Percentiles rank a stretch among this genome's conserved stretches.
phyloP scores from a whole-genome alignment of 345 rosid genomes.

The Acer campestre region DNA sequence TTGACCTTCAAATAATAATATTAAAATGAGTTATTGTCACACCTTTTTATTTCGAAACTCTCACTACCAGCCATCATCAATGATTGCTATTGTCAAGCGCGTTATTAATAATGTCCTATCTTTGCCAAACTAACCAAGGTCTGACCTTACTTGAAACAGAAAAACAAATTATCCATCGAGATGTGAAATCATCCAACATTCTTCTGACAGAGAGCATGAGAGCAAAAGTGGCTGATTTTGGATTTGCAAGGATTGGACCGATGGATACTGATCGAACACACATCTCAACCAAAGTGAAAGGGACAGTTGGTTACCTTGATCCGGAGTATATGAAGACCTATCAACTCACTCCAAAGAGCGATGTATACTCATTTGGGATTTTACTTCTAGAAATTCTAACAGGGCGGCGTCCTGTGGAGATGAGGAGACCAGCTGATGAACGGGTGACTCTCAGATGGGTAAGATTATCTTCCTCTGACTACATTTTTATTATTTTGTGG shows the following conservation, averaged over 20 bases:
- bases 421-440: conserved; percentile 56
- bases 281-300: conserved; percentile 86
- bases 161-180: conserved; percentile 93
- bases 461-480: conserved; percentile 31
- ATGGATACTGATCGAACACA: conserved; percentile 68
- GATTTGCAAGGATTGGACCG: conserved; percentile 85
- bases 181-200: conserved; percentile 92
- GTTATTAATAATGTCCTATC: background rate
- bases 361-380: conserved; percentile 90
- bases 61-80: too few relatives aligned
- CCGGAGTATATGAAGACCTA: conserved; percentile 96
- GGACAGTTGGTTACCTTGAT: conserved; percentile 95
- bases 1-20: too few relatives aligned
- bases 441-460: conserved; percentile 93
- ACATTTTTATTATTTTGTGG: conserved; percentile 12
- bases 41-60: too few relatives aligned
- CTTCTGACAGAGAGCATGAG: conserved; percentile 89
- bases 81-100: too few relatives aligned
- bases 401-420: conserved; percentile 90
- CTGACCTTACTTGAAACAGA: conserved; percentile 45
- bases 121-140: background rate
- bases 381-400: conserved; percentile 84
- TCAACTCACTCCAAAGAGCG: conserved; percentile 91
- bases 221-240: conserved; percentile 97
- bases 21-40: too few relatives aligned